Percentiles rank a stretch among this genome's conserved stretches.
These are phyloP conservation scores for Ophiostoma sp. DNA, from an alignment of 2,329 filamentous ascomycete species.

Conservation along the genomic window DNA sequence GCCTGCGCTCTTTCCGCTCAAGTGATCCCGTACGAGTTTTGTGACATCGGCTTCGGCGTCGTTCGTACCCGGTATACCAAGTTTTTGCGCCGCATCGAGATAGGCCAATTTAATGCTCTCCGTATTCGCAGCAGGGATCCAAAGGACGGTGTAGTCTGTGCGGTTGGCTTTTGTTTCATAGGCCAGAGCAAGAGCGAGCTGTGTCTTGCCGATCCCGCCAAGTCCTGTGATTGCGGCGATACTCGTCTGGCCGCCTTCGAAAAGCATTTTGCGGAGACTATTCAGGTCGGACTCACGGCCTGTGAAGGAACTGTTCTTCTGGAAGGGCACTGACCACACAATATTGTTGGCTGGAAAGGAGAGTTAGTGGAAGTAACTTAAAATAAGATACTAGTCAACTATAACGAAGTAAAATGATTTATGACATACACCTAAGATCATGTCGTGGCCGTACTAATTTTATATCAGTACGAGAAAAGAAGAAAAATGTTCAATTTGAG, in stretches of 20 bases:
- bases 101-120: constrained; percentile 36
- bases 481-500: too few species aligned
- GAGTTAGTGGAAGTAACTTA: too few species aligned
- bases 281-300: constrained; percentile 27
- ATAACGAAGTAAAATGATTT: too few species aligned
- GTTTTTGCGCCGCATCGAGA: constrained; percentile 31
- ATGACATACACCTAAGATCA: too few species aligned
- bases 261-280: constrained; percentile 23
- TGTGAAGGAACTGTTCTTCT: neutral
- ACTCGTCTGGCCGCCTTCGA: constrained; percentile 29
- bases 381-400: too few species aligned
- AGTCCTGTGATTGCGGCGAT: constrained; percentile 31
- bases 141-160: constrained; percentile 38
- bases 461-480: too few species aligned
- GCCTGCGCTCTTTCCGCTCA: constrained; percentile 30
- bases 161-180: constrained; percentile 24
- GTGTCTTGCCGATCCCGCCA: constrained; percentile 38
- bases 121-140: constrained; percentile 34
- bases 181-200: constrained; percentile 34
- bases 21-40: constrained; percentile 33
- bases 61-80: constrained; percentile 31
- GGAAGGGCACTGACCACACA: too few species aligned
- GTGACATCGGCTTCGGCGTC: constrained; percentile 36
- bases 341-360: too few species aligned
- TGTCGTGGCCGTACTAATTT: too few species aligned